These are phyloP conservation scores for Carex pumila DNA, from an alignment of 176 grass and related monocot genomes.

Conservation along the genomic window DNA sequence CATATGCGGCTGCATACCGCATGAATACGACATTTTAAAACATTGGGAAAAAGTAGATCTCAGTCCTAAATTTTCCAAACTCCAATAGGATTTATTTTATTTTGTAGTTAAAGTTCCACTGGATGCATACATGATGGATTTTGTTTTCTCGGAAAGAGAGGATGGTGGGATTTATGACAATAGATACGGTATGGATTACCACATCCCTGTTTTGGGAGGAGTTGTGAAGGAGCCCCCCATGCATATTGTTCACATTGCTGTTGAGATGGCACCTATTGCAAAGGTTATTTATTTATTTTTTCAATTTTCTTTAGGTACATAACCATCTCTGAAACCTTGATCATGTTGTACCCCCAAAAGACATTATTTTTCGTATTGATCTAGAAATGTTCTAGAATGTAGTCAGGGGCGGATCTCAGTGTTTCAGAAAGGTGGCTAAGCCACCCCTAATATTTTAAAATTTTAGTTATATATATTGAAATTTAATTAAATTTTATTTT, in stretches of 20 bases:
- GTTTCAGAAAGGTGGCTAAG: too few species aligned
- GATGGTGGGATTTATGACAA: conserved; percentile 93
- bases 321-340: neutral
- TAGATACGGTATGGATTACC: conserved; percentile 75
- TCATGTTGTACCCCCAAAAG: neutral
- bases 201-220: conserved; percentile 70
- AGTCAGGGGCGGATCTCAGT: neutral
- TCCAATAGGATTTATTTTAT: neutral
- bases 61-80: neutral
- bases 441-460: too few species aligned
- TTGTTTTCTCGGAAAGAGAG: conserved; percentile 94
- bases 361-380: neutral
- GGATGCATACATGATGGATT: conserved; percentile 98
- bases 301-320: conserved; percentile 1
- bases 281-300: conserved; percentile 33
- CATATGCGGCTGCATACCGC: too few species aligned
- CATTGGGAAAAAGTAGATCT: neutral
- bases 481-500: too few species aligned
- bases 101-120: conserved; percentile 77
- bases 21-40: too few species aligned
- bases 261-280: conserved; percentile 98
- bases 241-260: conserved; percentile 94
- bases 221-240: conserved; percentile 70
- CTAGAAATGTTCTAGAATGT: neutral
- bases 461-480: too few species aligned